Evolutionary conservation across 1,139 yeast genomes (phyloP).

Genomic region (Yamadazyma sp.): DNA sequence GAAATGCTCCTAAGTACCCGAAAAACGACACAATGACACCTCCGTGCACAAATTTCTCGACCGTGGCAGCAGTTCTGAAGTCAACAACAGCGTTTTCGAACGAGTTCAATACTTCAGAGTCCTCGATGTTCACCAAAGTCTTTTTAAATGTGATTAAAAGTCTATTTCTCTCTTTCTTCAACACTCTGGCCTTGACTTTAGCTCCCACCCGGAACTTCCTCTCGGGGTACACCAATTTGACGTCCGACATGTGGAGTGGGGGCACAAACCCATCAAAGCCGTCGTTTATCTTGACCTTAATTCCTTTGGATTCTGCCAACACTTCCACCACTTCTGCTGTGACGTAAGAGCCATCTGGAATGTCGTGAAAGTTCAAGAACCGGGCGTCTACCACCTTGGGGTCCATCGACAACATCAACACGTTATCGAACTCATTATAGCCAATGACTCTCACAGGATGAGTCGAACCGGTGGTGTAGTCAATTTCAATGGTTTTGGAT

Average conservation of each 20-base stretch:
- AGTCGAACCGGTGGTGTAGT: conserved; percentile 60
- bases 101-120: conserved; percentile 52
- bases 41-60: conserved; percentile 65
- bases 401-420: conserved; percentile 67
- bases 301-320: conserved; percentile 62
- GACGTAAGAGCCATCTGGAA: conserved; percentile 72
- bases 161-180: conserved; percentile 38
- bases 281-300: conserved; percentile 63
- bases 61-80: conserved; percentile 69
- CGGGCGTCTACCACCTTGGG: conserved; percentile 60
- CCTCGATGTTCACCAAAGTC: conserved; percentile 69
- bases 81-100: conserved; percentile 59
- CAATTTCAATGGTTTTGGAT: conserved; percentile 49
- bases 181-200: conserved; percentile 72
- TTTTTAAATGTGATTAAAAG: conserved; percentile 76
- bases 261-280: conserved; percentile 77
- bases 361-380: conserved; percentile 66
- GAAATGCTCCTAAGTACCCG: conserved; percentile 72
- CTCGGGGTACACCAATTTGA: conserved; percentile 84
- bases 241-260: conserved; percentile 76
- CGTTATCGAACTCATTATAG: conserved; percentile 63
- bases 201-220: conserved; percentile 84
- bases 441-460: conserved; percentile 80
- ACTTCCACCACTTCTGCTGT: conserved; percentile 61
- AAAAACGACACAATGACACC: conserved; percentile 88